Base-by-base conservation (phyloP, 2,329 filamentous ascomycete genomes). In the Colletotrichum neosansevieriae region DNA sequence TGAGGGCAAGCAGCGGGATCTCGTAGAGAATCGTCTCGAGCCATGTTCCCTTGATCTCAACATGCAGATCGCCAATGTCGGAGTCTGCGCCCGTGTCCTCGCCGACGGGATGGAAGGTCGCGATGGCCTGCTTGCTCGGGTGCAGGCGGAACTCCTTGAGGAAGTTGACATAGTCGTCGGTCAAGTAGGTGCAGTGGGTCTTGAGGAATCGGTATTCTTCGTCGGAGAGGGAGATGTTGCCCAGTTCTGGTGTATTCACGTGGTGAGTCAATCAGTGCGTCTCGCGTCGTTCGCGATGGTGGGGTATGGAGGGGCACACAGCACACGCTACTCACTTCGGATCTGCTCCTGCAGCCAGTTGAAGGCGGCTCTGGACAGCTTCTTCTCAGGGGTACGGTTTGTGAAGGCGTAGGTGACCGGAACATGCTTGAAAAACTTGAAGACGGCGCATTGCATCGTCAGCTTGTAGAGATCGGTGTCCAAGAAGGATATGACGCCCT, bases 391-490 rank as follows among this genome's bases (percentile, higher is more conserved):
- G 1, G 96, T 99, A 58, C 96, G 92, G 78, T 99, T 99, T 58
- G 94, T 98, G 82, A 97, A 98, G 68, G 92, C 89, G 77, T 98
- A 99, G 3, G 93, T 94, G 67, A 98, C 96, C 50, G 91, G 88
- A 74, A 89, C 83, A 66, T 94, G 86, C 38, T 91, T 91, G 79
- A 97, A 98, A 83, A 94, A 97, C 80, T 97, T 97, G 73, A 97
- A 87, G 72, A 98, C 91, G 70, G 94, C 94, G 77, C 93, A 97
- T 91, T 99, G 96, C 96, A 99, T 99, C 19, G 96, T 99, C 80
- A 99, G 82, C 81, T 99, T 99, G 88, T 98, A 99, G 70, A 99
- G 77, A 73, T 91, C 89, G 15, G 92, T 95, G 76, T 96, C 93
- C 62, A 96, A 85, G 76, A 96, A 91, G 76, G 92, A 95, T 75